Conservation (phyloP, 2,329 filamentous ascomycete genomes). For the Helotiales sp. region DNA sequence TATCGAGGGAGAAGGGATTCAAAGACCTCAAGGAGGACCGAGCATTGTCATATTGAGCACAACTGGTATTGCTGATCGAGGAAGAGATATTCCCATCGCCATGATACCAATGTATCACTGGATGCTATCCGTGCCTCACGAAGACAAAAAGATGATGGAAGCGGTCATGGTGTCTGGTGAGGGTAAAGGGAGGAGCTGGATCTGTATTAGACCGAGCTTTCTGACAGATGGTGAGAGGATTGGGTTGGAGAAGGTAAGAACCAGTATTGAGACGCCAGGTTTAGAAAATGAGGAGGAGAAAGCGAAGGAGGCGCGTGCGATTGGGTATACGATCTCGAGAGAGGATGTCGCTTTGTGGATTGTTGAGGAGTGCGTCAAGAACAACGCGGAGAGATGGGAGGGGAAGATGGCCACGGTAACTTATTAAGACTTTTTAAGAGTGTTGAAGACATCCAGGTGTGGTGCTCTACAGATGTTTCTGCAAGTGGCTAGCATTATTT, state of each 20-base stretch:
- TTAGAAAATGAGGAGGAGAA: conserved; percentile 13
- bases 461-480: no score
- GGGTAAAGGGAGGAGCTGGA: conserved; percentile 19
- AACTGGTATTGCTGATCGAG: conserved; percentile 43
- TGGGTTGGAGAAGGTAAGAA: conserved; percentile 25
- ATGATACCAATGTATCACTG: conserved; percentile 46
- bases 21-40: conserved; percentile 31
- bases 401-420: conserved; percentile 19
- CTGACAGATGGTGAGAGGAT: conserved; percentile 32
- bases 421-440: no score
- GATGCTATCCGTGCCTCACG: conserved; percentile 44
- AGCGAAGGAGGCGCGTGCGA: conserved; percentile 23
- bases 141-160: conserved; percentile 52
- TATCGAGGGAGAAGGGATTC: conserved; percentile 20
- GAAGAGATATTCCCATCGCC: conserved; percentile 44
- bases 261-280: conserved; percentile 25
- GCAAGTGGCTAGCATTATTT: no score
- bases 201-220: conserved; percentile 32
- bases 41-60: conserved; percentile 42
- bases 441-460: no score
- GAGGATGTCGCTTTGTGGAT: conserved; percentile 39
- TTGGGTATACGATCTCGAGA: conserved; percentile 38
- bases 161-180: conserved; percentile 30
- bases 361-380: conserved; percentile 28
- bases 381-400: conserved; percentile 12